Evolutionary conservation across 2,329 filamentous ascomycete species (phyloP).

Genomic region (Spiromastix sp.): DNA sequence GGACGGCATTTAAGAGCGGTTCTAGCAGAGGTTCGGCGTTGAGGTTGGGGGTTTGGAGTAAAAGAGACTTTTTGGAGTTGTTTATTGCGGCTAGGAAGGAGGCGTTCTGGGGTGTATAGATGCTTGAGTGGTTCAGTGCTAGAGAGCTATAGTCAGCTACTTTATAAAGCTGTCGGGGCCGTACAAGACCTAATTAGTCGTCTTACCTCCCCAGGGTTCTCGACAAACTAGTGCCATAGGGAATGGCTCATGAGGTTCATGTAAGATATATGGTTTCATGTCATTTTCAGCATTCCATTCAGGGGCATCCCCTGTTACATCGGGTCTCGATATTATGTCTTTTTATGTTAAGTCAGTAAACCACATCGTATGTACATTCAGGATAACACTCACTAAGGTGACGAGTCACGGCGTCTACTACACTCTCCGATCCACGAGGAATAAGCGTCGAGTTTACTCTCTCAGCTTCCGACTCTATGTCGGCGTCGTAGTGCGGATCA

Average conservation of each 20-base stretch:
- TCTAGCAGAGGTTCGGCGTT: conserved; percentile 60
- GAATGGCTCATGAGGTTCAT: conserved; percentile 44
- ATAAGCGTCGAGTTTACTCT: conserved; percentile 51
- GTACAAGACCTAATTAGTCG: no score
- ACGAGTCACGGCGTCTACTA: conserved; percentile 49
- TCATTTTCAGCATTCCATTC: conserved; percentile 42
- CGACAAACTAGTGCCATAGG: conserved; percentile 65
- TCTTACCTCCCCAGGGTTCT: conserved; percentile 49
- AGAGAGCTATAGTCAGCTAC: not conserved
- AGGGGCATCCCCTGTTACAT: conserved; percentile 43
- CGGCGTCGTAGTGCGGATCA: conserved; percentile 53
- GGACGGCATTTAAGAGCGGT: conserved; percentile 53
- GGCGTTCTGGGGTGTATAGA: conserved; percentile 62
- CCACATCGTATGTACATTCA: conserved; percentile 5
- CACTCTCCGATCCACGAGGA: conserved; percentile 40
- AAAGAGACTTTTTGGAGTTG: conserved; percentile 53
- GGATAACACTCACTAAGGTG: conserved; percentile 45
- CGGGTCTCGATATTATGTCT: conserved; percentile 46
- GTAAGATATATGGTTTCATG: conserved; percentile 58
- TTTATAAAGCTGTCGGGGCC: no score
- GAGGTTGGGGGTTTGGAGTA: conserved; percentile 68
- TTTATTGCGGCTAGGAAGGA: conserved; percentile 61
- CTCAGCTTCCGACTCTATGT: conserved; percentile 50
- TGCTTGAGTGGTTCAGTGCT: conserved; percentile 48
- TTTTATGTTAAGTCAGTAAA: conserved; percentile 1